A percentile compares a stretch with the other conserved stretches of the same genome.
phyloP scores from a whole-genome alignment of 768 basidiomycete genomes.

The Dioszegia hungarica region DNA sequence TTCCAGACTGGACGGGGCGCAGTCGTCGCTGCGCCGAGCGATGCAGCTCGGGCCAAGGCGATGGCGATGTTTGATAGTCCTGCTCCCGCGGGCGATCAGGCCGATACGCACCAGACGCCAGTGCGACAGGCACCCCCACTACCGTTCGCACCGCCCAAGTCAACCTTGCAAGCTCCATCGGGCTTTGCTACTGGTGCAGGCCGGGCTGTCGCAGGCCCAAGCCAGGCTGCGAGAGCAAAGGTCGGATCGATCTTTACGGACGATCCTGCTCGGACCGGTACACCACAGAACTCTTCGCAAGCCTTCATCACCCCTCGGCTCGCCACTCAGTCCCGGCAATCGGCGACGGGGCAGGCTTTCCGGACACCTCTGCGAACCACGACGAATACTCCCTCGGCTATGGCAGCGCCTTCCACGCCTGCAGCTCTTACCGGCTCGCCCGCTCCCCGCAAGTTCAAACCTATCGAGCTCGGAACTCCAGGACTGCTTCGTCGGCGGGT shows the following conservation, averaged over 20 bases:
- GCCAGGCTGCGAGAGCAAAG: neutral
- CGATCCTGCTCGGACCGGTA: neutral
- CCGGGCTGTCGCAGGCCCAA: neutral
- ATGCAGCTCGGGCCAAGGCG: neutral
- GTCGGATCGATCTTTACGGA: slow-evolving; percentile 1
- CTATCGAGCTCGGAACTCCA: slow-evolving; percentile 19
- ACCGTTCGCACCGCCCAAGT: neutral
- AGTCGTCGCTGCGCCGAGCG: slow-evolving; percentile 5
- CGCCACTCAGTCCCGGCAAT: neutral
- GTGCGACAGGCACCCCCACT: neutral
- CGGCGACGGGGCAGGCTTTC: slow-evolving; percentile 4
- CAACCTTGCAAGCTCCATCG: too few relatives aligned
- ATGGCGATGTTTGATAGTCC: slow-evolving; percentile 4
- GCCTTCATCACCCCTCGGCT: neutral
- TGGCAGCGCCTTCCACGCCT: too few relatives aligned
- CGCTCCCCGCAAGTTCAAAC: slow-evolving; percentile 6
- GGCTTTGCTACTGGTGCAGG: too few relatives aligned
- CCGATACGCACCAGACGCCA: too few relatives aligned
- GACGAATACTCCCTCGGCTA: slow-evolving; percentile 14
- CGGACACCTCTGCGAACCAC: slow-evolving; percentile 15
- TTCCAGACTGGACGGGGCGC: slow-evolving; percentile 7
- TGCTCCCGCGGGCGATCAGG: neutral
- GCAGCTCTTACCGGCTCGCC: neutral
- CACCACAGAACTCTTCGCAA: neutral
- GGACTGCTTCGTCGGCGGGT: slow-evolving; percentile 22